These are phyloP conservation scores for Venturia asperata DNA, from an alignment of 2,329 filamentous ascomycete genomes.

Conservation along the genomic window DNA sequence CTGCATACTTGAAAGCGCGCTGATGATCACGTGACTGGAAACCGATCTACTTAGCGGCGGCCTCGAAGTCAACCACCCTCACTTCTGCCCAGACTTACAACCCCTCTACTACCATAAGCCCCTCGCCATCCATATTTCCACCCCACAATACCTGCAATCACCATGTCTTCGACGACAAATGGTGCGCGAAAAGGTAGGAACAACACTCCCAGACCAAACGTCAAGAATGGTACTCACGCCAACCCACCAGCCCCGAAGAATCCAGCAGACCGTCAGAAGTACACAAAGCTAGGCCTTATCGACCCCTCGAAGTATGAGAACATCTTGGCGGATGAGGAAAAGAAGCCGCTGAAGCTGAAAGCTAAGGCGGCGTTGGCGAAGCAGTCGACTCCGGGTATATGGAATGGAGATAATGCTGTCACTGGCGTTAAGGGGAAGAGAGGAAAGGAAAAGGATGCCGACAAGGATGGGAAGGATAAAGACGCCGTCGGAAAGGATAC, in stretches of 20 bases:
- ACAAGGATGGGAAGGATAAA: slow-evolving; percentile 40
- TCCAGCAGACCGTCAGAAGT: slow-evolving; percentile 26
- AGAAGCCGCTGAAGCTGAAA: slow-evolving; percentile 34
- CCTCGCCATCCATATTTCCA: not conserved
- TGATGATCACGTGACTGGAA: not conserved
- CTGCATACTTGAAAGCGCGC: too few species aligned
- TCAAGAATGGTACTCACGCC: not conserved
- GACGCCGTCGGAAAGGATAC: slow-evolving; percentile 29
- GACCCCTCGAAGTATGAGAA: slow-evolving; percentile 26
- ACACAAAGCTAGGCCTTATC: slow-evolving; percentile 25
- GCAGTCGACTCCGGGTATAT: slow-evolving; percentile 61
- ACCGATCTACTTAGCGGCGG: not conserved
- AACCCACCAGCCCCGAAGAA: slow-evolving; percentile 19
- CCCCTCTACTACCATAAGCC: not conserved
- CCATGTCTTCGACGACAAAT: slow-evolving; percentile 31
- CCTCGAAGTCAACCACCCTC: not conserved
- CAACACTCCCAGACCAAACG: not conserved
- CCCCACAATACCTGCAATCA: slow-evolving; percentile 4
- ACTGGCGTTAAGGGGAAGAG: slow-evolving; percentile 46
- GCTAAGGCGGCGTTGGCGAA: slow-evolving; percentile 58
- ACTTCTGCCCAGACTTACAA: not conserved
- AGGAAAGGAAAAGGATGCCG: slow-evolving; percentile 36
- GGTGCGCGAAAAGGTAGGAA: slow-evolving; percentile 33
- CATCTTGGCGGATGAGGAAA: slow-evolving; percentile 34
- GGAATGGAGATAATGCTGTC: slow-evolving; percentile 55